Percentiles rank a stretch among this genome's conserved stretches.
phyloP scores from a whole-genome alignment of 2,329 filamentous ascomycete species.

The Bipolaris cookei region DNA sequence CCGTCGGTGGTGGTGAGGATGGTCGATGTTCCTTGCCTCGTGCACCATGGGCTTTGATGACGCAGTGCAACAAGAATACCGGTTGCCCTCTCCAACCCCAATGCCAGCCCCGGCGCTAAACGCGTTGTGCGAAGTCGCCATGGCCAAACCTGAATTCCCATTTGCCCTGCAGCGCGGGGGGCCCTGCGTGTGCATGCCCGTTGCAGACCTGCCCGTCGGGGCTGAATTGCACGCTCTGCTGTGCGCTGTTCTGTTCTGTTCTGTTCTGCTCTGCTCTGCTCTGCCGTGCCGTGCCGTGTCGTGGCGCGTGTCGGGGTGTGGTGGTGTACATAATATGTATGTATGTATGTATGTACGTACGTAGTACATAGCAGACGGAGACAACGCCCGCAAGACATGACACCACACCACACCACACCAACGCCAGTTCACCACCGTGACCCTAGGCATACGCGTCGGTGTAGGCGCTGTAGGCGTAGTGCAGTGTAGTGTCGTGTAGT shows the following conservation, averaged over 20 bases:
- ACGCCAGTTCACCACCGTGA: slow-evolving; percentile 1
- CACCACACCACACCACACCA: slow-evolving; percentile 5
- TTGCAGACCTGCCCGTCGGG: not conserved
- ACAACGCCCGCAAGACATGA: slow-evolving; percentile 9
- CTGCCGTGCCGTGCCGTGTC: slow-evolving; percentile 5
- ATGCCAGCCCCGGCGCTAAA: slow-evolving; percentile 22
- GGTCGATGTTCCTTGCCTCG: slow-evolving; percentile 1
- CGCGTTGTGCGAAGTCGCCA: slow-evolving; percentile 13
- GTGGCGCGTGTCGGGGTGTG: not conserved
- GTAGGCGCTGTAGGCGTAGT: too few species aligned
- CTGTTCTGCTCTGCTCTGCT: not conserved
- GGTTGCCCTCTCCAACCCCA: slow-evolving; percentile 7
- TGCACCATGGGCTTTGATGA: slow-evolving; percentile 20
- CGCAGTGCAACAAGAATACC: slow-evolving; percentile 18
- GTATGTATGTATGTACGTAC: not conserved
- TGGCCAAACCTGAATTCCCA: slow-evolving; percentile 5
- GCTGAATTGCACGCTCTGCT: not conserved
- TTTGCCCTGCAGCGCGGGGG: slow-evolving; percentile 19
- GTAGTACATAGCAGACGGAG: slow-evolving; percentile 2
- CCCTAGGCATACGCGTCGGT: not conserved
- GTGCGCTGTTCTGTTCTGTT: too few species aligned
- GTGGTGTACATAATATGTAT: not conserved
- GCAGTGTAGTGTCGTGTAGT: too few species aligned
- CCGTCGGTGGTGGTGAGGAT: not conserved
- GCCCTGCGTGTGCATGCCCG: slow-evolving; percentile 14